Conservation (phyloP, 179 eudicot genomes). For the Carnegiea gigantea region DNA sequence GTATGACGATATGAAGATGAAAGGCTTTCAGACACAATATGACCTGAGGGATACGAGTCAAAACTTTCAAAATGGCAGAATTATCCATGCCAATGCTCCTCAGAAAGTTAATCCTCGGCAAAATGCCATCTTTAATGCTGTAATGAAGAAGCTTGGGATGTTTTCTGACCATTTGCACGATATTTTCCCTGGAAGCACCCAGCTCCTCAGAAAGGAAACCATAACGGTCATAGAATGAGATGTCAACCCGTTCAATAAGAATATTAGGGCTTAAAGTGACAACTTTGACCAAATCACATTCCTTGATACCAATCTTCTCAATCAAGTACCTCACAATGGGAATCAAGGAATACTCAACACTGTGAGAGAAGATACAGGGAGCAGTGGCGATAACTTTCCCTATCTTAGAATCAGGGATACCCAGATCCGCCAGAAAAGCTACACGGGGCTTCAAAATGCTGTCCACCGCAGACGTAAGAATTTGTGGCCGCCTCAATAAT, state of each 20-base stretch:
- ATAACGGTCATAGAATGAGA: slow-evolving; percentile 75
- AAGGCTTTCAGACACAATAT: slow-evolving; percentile 2
- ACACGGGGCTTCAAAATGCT: slow-evolving; percentile 84
- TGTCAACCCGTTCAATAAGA: slow-evolving; percentile 87
- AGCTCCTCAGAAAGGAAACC: slow-evolving; percentile 77
- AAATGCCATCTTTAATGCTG: slow-evolving; percentile 87
- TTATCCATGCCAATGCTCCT: slow-evolving; percentile 90
- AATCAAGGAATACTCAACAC: slow-evolving; percentile 82
- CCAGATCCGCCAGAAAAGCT: slow-evolving; percentile 65
- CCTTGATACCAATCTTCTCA: slow-evolving; percentile 84
- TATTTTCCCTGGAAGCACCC: slow-evolving; percentile 80
- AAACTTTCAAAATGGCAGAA: slow-evolving; percentile 77
- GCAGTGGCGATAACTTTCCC: slow-evolving; percentile 79
- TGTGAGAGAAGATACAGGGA: slow-evolving; percentile 85
- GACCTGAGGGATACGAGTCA: slow-evolving; percentile 92
- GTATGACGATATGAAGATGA: not conserved
- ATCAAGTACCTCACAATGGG: slow-evolving; percentile 86
- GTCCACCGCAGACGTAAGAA: slow-evolving; percentile 79
- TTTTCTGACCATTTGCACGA: slow-evolving; percentile 89
- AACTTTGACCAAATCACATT: slow-evolving; percentile 78
- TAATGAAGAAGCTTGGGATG: slow-evolving; percentile 98
- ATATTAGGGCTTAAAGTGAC: slow-evolving; percentile 96
- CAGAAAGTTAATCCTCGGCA: slow-evolving; percentile 79
- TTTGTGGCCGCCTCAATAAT: slow-evolving; percentile 84
- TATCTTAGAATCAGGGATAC: slow-evolving; percentile 76